phyloP scores from a whole-genome alignment of 2,329 filamentous ascomycete genomes.

The Alternaria brassicae region DNA sequence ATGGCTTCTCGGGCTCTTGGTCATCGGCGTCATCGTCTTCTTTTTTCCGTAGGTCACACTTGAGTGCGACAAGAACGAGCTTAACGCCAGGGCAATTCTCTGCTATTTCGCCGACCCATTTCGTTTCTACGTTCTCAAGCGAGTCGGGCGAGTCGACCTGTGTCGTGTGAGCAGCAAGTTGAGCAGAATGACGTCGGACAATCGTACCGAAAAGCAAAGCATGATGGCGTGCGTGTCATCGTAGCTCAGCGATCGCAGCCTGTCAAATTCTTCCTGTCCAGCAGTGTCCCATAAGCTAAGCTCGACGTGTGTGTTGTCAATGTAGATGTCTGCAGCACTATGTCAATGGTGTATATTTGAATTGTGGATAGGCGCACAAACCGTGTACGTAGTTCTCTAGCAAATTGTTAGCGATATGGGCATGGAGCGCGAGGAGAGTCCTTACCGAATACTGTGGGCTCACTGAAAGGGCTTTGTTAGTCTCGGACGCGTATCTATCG shows the following conservation, averaged over 20 bases:
- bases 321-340: slow-evolving; percentile 80
- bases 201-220: slow-evolving; percentile 82
- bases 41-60: slow-evolving; percentile 91
- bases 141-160: slow-evolving; percentile 92
- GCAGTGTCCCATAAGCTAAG: slow-evolving; percentile 98
- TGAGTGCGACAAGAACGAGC: slow-evolving; percentile 91
- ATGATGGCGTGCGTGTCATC: slow-evolving; percentile 98
- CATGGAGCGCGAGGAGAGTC: background rate
- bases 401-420: slow-evolving; percentile 29
- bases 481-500: slow-evolving; percentile 14
- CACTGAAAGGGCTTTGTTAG: slow-evolving; percentile 57
- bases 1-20: slow-evolving; percentile 59
- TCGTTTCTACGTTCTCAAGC: slow-evolving; percentile 96
- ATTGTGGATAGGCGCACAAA: slow-evolving; percentile 54
- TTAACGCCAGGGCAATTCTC: slow-evolving; percentile 97
- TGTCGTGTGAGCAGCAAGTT: slow-evolving; percentile 8
- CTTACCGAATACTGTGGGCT: slow-evolving; percentile 88
- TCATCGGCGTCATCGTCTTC: slow-evolving; percentile 65
- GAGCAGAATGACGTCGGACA: background rate
- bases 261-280: slow-evolving; percentile 98
- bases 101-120: slow-evolving; percentile 97
- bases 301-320: slow-evolving; percentile 96
- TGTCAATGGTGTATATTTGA: slow-evolving; percentile 13
- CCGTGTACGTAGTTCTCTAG: slow-evolving; percentile 96
- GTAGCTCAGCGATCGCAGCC: slow-evolving; percentile 92